Evolutionary conservation across 2,329 filamentous ascomycete genomes (phyloP), one percentile per base, ranked within the genome.

Genomic region (Ceratocystiopsis brevicomis): DNA sequence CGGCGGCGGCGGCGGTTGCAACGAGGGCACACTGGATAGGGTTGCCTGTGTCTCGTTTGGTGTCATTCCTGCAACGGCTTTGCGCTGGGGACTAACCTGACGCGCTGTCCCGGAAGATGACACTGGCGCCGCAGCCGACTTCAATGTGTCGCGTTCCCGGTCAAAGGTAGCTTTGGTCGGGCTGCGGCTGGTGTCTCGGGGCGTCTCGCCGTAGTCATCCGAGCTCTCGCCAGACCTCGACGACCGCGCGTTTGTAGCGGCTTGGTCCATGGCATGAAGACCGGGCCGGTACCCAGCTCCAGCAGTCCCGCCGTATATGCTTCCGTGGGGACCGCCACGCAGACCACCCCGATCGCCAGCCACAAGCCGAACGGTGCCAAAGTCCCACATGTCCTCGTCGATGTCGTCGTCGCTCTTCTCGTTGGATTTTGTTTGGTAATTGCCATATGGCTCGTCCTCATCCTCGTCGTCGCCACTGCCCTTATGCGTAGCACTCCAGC

Each of bases 311-410:
- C 25, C 25, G 25, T 30, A 30, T 2, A 30, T 30, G 10, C 25
- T 30, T 6, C 25, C 25, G 25, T 30, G 25, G 25, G 25, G 25
- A 16, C n/a, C 35, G n/a, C 18, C 38, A n/a, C 33, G 21, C 13
- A 37, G 18, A 16, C 45, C 41, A 1, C 73, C 56, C 30, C 68
- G 69, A 47, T 77, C 76, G 25, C 74, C 75, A 32, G 71, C 73
- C n/a, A 79, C 77, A 6, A 92, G 78, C 45, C 87, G 73, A 42
- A 98, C 84, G 0, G 90, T 98, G 38, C 90, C 90, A 64, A 98
- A 98, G 59, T 98, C 90, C 90, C 90, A 98, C 56, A 96, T 75
- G 58, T 96, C 90, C 57, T 95, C 84, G 48, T 79, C 70, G 9
- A 73, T 64, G 16, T 62, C 63, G 49, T 66, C 61, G 33, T 81